Evolutionary conservation across 768 basidiomycete species (phyloP), one percentile per base, ranked within the genome.

Genomic region (Lepiota venenata): DNA sequence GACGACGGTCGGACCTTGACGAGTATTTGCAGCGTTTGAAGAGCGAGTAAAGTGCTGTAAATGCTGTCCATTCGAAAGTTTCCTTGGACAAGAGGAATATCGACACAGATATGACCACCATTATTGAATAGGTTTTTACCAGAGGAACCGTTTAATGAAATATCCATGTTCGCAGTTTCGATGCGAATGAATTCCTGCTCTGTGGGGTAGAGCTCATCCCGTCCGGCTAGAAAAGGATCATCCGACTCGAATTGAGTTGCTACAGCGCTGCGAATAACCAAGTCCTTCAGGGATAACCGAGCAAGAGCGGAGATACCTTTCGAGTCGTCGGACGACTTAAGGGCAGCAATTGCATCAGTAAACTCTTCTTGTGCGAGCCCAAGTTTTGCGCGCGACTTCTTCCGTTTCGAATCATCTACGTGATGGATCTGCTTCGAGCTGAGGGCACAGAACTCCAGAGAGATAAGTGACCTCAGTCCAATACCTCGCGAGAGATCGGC

Each of bases 401-500:
- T 70, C 21, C 72, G 71, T 36, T 68, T 62, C 14, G 71, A 58
- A 35, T 70, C 62, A 21, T 70, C 63, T 48, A 74, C 68, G 57
- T 71, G 72, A 29, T 69, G 65, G 35, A 70, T 60, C 36, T 77
- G 78, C 18, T 62, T 65, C 38, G 68, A 56, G 38, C 69, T 74
- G 36, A 87, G 60, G 27, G 77, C 78, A 60, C 80, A 81, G 61
- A 85, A 85, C 52, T 83, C 76, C 7, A 82, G 43, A 2, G 80
- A 77, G 5, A 83, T 40, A 2, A 81, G 73, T 0, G 79, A 82
- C 20, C 79, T 78, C 25, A 84, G 62, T 2, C 84, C 82, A 52
- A 90, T 66, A 3, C 92, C 92, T 25, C 91, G 80, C 2, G 82
- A 85, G 11, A 90, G 72, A 42, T 82, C 82, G 51, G 79, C 77